phyloP scores from a whole-genome alignment of 306 rosid species.

The Inga leiocalycina region DNA sequence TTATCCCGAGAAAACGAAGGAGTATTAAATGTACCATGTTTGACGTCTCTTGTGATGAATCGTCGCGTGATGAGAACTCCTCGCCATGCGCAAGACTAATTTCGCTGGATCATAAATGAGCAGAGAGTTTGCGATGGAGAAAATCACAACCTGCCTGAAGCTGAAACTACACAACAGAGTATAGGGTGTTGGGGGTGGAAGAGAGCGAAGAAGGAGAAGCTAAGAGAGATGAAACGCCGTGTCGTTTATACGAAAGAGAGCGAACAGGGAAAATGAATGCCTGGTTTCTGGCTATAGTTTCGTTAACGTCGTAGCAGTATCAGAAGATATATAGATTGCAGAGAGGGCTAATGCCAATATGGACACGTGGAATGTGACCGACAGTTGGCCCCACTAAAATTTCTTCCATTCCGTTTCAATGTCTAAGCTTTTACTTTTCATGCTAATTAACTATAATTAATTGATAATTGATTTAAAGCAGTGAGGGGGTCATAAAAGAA shows the following conservation, averaged over 20 bases:
- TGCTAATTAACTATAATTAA: not conserved
- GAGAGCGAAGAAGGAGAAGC: not conserved
- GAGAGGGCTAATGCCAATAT: not conserved
- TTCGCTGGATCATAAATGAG: slow-evolving; percentile 3
- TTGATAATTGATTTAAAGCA: not conserved
- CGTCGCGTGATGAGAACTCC: not conserved
- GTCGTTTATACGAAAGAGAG: slow-evolving; percentile 19
- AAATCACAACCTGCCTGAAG: not conserved
- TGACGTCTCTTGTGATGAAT: not conserved
- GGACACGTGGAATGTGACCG: slow-evolving; percentile 36
- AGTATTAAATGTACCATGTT: not conserved
- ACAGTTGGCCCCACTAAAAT: slow-evolving; percentile 23
- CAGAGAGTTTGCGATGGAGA: not conserved
- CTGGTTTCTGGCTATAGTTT: not conserved
- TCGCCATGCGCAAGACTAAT: slow-evolving; percentile 12
- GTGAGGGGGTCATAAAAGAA: not conserved
- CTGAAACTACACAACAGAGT: not conserved
- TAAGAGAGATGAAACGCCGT: slow-evolving; percentile 6
- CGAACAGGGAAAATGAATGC: not conserved
- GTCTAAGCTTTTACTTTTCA: not conserved
- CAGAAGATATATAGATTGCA: not conserved
- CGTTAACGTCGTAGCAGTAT: not conserved
- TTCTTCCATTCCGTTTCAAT: slow-evolving; percentile 5
- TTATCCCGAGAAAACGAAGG: not conserved
- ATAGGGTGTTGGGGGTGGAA: not conserved